A percentile compares a stretch with the other conserved stretches of the same genome.
phyloP scores from a whole-genome alignment of 106 monocot species.

The Acorus gramineus region DNA sequence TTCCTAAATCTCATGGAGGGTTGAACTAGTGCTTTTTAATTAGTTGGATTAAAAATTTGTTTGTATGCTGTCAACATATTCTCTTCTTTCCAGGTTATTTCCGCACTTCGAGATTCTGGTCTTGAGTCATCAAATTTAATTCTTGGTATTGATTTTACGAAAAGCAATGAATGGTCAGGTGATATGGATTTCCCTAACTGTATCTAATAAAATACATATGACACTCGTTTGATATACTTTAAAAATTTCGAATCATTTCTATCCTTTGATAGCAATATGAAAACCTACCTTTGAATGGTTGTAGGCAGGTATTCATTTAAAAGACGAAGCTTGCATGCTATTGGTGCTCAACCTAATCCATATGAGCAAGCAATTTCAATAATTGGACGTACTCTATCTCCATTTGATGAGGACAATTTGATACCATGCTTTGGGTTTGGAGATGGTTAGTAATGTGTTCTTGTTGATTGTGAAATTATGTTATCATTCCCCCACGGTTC shows the following conservation, averaged over 20 bases:
- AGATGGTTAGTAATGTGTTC: conserved; percentile 45
- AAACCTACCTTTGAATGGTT: background rate
- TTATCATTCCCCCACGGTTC: background rate
- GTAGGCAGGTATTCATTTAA: conserved; percentile 64
- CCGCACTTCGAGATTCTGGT: conserved; percentile 56
- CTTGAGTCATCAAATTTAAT: conserved; percentile 75
- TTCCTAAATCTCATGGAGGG: no score
- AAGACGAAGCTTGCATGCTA: conserved; percentile 76
- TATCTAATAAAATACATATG: no score
- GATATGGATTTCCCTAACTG: background rate
- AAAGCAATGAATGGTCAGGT: conserved; percentile 88
- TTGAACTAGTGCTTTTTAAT: background rate
- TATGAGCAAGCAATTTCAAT: conserved; percentile 99
- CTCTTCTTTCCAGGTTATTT: conserved; percentile 36
- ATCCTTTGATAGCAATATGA: background rate
- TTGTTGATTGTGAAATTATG: background rate
- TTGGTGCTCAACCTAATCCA: conserved; percentile 55
- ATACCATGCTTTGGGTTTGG: conserved; percentile 99
- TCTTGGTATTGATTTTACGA: conserved; percentile 74
- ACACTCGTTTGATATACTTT: no score
- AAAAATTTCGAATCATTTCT: background rate
- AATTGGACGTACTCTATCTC: conserved; percentile 74
- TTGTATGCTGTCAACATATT: background rate
- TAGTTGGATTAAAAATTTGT: background rate
- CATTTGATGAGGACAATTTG: conserved; percentile 93